Evolutionary conservation across 1,284 basidiomycete species (phyloP).

Genomic region (Ceratobasidium sp.): DNA sequence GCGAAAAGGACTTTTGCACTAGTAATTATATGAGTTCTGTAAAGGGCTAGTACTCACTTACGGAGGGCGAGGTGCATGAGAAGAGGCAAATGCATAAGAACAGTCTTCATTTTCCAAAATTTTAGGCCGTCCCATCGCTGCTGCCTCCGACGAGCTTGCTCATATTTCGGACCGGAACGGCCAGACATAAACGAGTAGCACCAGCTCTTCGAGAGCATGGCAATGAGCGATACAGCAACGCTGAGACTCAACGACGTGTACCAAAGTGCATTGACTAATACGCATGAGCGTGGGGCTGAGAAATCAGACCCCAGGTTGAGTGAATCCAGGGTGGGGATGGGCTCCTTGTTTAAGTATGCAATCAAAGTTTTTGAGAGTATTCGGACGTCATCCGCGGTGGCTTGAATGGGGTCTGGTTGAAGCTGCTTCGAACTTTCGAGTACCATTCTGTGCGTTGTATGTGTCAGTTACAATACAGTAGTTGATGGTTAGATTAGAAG

Average conservation of each 20-base stretch:
- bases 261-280: constrained; percentile 11
- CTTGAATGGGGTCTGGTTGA: neutral
- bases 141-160: constrained; percentile 8
- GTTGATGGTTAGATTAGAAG: neutral
- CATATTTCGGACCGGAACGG: neutral
- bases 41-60: neutral
- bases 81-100: constrained; percentile 5
- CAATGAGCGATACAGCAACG: constrained; percentile 6
- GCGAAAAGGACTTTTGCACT: too few relatives aligned
- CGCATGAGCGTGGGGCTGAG: neutral
- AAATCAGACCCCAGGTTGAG: neutral
- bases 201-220: constrained; percentile 20
- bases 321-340: neutral
- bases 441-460: neutral
- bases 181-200: constrained; percentile 21
- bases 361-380: neutral
- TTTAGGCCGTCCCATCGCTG: constrained; percentile 4
- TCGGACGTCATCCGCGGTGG: neutral
- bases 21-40: too few relatives aligned
- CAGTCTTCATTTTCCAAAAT: constrained; percentile 3
- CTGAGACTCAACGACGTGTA: constrained; percentile 18
- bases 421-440: constrained; percentile 21
- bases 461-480: neutral
- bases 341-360: neutral
- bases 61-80: constrained; percentile 16